phyloP scores from a whole-genome alignment of 2,329 filamentous ascomycete genomes.

The Aspergillus carbonarius region DNA sequence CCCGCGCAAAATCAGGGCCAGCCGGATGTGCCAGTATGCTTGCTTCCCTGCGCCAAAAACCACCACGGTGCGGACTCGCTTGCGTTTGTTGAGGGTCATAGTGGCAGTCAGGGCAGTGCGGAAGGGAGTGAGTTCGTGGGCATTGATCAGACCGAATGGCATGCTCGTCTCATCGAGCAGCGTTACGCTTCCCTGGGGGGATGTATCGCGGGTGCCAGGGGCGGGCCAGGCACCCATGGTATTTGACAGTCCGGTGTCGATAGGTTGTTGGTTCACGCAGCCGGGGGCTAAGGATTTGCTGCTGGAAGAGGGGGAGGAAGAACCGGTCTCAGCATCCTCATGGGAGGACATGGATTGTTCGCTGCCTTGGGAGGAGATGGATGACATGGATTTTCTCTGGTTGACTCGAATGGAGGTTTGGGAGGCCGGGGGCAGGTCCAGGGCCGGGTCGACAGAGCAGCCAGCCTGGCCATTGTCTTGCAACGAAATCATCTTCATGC shows the following conservation, averaged over 20 bases:
- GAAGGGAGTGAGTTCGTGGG: conserved; percentile 68
- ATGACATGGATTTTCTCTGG: conserved; percentile 33
- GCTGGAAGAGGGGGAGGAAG: neutral
- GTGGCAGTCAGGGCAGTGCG: conserved; percentile 63
- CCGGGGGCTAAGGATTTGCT: conserved; percentile 31
- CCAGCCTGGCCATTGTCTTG: conserved; percentile 34
- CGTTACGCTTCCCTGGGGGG: conserved; percentile 58
- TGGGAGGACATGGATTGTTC: conserved; percentile 38
- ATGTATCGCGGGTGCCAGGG: conserved; percentile 42
- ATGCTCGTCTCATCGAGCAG: conserved; percentile 58
- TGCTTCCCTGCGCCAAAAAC: conserved; percentile 88
- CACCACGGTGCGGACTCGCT: conserved; percentile 69
- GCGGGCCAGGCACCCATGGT: conserved; percentile 37
- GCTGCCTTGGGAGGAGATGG: conserved; percentile 35
- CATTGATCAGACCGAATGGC: conserved; percentile 65
- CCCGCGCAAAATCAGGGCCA: conserved; percentile 68
- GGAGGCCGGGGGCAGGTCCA: conserved; percentile 12
- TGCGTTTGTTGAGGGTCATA: conserved; percentile 64
- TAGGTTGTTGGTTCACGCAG: conserved; percentile 31
- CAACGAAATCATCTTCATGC: conserved; percentile 65
- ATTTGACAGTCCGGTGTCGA: conserved; percentile 25
- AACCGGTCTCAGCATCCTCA: conserved; percentile 18
- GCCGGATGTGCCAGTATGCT: conserved; percentile 90
- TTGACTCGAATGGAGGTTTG: conserved; percentile 16
- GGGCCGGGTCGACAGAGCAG: conserved; percentile 34